Evolutionary conservation across 192 early-diverging fungal genomes (phyloP).

Genomic region (Backusella liffmaniae): DNA sequence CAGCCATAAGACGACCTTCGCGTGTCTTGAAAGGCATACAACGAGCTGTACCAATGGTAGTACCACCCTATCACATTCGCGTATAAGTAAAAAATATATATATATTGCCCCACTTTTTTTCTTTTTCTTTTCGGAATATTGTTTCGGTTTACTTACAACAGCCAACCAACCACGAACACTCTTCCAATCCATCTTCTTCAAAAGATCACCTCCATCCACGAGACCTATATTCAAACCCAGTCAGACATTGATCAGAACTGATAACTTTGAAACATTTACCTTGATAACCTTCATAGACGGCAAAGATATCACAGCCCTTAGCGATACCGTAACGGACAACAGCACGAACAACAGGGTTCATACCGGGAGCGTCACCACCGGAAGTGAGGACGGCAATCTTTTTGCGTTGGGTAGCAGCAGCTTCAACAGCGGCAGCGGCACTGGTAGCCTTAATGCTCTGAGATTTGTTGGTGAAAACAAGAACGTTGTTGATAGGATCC

Average conservation of each 20-base stretch:
- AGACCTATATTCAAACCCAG: conserved; percentile 55
- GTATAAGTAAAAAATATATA: not conserved
- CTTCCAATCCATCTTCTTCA: conserved; percentile 82
- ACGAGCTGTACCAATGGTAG: conserved; percentile 92
- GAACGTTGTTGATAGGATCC: conserved; percentile 82
- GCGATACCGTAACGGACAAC: conserved; percentile 87
- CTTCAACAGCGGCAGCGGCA: conserved; percentile 3
- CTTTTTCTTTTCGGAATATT: not conserved
- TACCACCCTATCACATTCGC: conserved; percentile 68
- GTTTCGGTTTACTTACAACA: conserved; percentile 42
- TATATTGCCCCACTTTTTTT: conserved; percentile 2
- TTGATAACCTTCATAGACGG: conserved; percentile 95
- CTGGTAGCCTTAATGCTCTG: not conserved
- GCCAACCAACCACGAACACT: conserved; percentile 88
- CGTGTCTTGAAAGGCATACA: conserved; percentile 83
- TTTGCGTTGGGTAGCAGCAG: conserved; percentile 42
- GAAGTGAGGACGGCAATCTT: conserved; percentile 93
- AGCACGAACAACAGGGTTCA: conserved; percentile 94
- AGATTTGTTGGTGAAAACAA: conserved; percentile 61
- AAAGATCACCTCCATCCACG: conserved; percentile 88
- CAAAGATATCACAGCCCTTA: conserved; percentile 79
- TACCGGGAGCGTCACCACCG: conserved; percentile 95
- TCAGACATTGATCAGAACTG: conserved; percentile 3
- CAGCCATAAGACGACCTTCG: conserved; percentile 80
- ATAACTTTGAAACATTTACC: conserved; percentile 39